These are phyloP conservation scores for Begonia loranthoides DNA, from an alignment of 306 rosid species.

Conservation along the genomic window DNA sequence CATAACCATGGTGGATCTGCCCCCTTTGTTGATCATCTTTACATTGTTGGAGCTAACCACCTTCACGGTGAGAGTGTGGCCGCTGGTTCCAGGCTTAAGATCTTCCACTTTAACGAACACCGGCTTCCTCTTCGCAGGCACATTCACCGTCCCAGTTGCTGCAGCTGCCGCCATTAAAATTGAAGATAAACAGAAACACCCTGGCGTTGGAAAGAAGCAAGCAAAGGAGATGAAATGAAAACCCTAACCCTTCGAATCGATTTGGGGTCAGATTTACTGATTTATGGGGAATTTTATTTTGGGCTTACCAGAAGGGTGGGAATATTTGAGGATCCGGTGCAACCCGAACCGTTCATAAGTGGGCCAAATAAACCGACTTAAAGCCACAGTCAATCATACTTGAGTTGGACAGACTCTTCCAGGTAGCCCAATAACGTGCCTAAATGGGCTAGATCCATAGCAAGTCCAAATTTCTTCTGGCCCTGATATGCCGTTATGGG, in stretches of 20 bases:
- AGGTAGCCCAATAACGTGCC: not conserved
- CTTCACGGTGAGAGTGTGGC: conserved; percentile 76
- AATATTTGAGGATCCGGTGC: no score
- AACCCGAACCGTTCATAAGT: no score
- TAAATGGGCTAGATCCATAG: no score
- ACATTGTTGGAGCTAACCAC: conserved; percentile 47
- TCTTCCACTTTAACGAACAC: conserved; percentile 70
- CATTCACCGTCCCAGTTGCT: conserved; percentile 10
- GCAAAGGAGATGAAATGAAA: not conserved
- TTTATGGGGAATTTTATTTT: not conserved
- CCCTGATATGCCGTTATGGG: no score
- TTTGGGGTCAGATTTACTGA: not conserved
- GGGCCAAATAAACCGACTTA: no score
- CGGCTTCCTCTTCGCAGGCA: conserved; percentile 58
- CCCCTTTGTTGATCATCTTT: conserved; percentile 25
- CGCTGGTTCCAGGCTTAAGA: conserved; percentile 65
- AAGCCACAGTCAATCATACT: no score
- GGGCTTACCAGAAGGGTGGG: not conserved
- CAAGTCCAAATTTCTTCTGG: no score
- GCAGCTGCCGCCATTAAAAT: conserved; percentile 15
- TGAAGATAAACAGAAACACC: not conserved
- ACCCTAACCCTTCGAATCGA: conserved; percentile 12
- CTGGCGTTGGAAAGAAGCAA: not conserved
- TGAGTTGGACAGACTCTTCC: not conserved
- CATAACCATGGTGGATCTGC: conserved; percentile 35